These are phyloP conservation scores for Trichophyton rubrum DNA, from an alignment of 2,329 filamentous ascomycete species.

Conservation along the genomic window DNA sequence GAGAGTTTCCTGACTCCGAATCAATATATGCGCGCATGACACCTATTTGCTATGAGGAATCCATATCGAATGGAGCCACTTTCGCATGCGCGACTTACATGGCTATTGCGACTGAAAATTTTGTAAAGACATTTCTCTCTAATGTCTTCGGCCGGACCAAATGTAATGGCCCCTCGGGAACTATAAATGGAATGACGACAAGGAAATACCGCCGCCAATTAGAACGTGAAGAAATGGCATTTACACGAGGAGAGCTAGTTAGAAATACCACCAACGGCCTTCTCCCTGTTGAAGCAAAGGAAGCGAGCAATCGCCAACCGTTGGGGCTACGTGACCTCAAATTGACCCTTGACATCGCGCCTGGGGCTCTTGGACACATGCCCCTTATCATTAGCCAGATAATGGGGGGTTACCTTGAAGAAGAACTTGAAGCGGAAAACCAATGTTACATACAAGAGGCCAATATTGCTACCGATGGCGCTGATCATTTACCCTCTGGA, in stretches of 20 bases:
- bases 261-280: constrained; percentile 61
- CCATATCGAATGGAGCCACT: constrained; percentile 42
- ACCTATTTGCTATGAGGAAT: constrained; percentile 54
- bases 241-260: constrained; percentile 58
- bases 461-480: constrained; percentile 15
- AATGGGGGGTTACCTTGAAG: constrained; percentile 58
- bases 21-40: constrained; percentile 49
- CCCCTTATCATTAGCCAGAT: constrained; percentile 61
- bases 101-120: constrained; percentile 49
- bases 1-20: constrained; percentile 48
- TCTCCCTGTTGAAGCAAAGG: constrained; percentile 68
- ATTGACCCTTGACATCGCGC: constrained; percentile 61
- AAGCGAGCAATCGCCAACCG: constrained; percentile 56
- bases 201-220: constrained; percentile 64
- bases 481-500: constrained; percentile 14
- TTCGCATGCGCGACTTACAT: constrained; percentile 47
- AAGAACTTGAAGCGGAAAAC: constrained; percentile 50
- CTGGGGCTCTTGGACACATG: constrained; percentile 64
- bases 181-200: constrained; percentile 63
- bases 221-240: constrained; percentile 60
- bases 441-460: constrained; percentile 19
- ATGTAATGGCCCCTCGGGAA: constrained; percentile 49
- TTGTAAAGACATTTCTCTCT: constrained; percentile 48
- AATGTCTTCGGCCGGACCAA: constrained; percentile 43
- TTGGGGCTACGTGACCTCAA: constrained; percentile 68